Evolutionary conservation across 2,329 filamentous ascomycete species (phyloP), one percentile per base, ranked within the genome.

Genomic region (Camptophora hylomeconis): DNA sequence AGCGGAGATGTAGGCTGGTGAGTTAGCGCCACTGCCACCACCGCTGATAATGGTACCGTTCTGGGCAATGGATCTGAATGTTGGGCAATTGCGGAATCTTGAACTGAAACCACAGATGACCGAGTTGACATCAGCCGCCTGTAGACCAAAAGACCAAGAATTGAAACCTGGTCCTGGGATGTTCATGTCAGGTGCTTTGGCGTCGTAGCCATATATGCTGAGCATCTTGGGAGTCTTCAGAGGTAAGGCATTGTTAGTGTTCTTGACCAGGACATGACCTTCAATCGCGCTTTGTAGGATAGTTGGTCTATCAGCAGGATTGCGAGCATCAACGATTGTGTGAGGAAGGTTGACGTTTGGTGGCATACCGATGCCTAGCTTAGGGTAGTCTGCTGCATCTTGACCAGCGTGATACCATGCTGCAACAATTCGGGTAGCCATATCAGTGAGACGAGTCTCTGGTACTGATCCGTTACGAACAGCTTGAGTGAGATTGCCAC

Each of bases 131-230:
- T 26, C 23, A 16, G 15, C n/a, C 7, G 22, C 19, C 10, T 20
- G n/a, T 3, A 31, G 29, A 5, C 29, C 29, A 7, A 20, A 3
- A 5, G 16, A 20, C 29, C 29, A 31, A 12, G 12, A 17, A 5
- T n/a, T 13, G 11, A 26, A 18, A 15, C 29, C 29, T 7, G 22
- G 29, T 14, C 10, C 17, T 10, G 29, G 29, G 10, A 15, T 26
- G 13, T 26, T 26, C 23, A 11, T 19, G 48, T 46, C 6, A 49
- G 30, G n/a, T 41, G 41, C 22, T 10, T 23, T 51, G 42, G 61
- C 61, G 38, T 61, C 59, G 30, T 63, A 61, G 2, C 65, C 65
- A 32, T 67, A 64, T 2, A 69, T 49, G 2, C 53, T 56, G 25
- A 68, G 57, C 17, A 55, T 58, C 25, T 49, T 53, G 5, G 58